A percentile compares a stretch with the other conserved stretches of the same genome.
These are phyloP conservation scores for Chenopodium formosanum DNA, from an alignment of 148 eudicot genomes.

Conservation along the genomic window DNA sequence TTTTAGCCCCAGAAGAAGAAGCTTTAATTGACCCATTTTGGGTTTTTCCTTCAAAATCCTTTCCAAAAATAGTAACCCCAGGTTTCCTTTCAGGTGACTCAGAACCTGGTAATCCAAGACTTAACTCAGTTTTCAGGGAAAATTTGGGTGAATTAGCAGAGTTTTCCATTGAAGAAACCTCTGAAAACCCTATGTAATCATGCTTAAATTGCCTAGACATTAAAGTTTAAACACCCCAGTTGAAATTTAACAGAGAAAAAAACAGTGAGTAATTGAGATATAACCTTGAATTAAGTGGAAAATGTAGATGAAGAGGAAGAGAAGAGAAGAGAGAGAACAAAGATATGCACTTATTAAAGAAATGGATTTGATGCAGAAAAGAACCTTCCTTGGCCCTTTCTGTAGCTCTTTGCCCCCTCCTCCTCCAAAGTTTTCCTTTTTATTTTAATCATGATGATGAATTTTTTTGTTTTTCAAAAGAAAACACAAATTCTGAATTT, in stretches of 20 bases:
- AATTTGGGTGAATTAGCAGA: slow-evolving; percentile 28
- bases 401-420: slow-evolving; percentile 26
- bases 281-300: not conserved
- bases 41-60: slow-evolving; percentile 31
- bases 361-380: slow-evolving; percentile 36
- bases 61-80: slow-evolving; percentile 41
- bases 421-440: slow-evolving; percentile 2
- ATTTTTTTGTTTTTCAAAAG: not conserved
- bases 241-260: not conserved
- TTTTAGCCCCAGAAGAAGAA: slow-evolving; percentile 31
- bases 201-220: slow-evolving; percentile 59
- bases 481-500: not conserved
- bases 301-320: not conserved
- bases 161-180: slow-evolving; percentile 45
- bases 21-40: slow-evolving; percentile 25
- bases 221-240: slow-evolving; percentile 19
- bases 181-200: slow-evolving; percentile 67
- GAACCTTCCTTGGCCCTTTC: slow-evolving; percentile 42
- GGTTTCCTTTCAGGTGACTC: slow-evolving; percentile 34
- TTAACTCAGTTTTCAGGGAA: slow-evolving; percentile 35
- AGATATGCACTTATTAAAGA: slow-evolving; percentile 25
- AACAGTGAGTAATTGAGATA: not conserved
- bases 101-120: slow-evolving; percentile 37
- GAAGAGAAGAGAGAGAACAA: slow-evolving; percentile 8
- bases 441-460: not conserved